Conservation (phyloP, 2,329 filamentous ascomycete genomes). For the Xylariomycetidae sp. region DNA sequence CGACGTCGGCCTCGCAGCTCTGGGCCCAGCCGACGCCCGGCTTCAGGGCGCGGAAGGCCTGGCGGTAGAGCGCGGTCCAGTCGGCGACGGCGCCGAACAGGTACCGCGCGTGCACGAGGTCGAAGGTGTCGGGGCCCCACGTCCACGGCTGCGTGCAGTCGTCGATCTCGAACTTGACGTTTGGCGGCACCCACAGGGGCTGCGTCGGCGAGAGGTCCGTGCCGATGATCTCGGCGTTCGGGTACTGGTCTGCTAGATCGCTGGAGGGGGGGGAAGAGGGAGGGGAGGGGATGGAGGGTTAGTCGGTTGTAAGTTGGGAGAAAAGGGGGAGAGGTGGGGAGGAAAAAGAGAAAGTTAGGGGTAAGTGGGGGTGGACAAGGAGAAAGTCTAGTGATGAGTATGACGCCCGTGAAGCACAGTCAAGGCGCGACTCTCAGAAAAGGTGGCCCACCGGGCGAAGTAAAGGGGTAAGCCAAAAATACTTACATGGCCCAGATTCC, state of each 20-base stretch:
- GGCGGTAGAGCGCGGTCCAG: conserved; percentile 45
- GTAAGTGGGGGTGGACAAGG: too few species aligned
- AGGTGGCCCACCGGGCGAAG: too few species aligned
- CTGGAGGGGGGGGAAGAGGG: conserved; percentile 31
- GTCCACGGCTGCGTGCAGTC: conserved; percentile 50
- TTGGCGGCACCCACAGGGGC: conserved; percentile 51
- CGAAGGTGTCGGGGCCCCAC: conserved; percentile 35
- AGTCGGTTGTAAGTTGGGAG: conserved; percentile 2
- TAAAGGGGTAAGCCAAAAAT: too few species aligned
- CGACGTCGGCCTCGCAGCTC: conserved; percentile 15
- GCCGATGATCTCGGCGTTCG: conserved; percentile 43
- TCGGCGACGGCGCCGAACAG: conserved; percentile 49
- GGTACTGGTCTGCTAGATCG: conserved; percentile 40
- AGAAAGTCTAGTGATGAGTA: too few species aligned
- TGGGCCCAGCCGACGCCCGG: conserved; percentile 39
- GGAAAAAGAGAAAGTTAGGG: background rate
- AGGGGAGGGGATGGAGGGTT: too few species aligned
- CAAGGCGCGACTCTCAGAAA: too few species aligned
- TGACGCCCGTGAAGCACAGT: too few species aligned
- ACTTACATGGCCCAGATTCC: conserved; percentile 32
- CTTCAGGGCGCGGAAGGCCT: conserved; percentile 44
- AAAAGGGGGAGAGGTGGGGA: background rate
- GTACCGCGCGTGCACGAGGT: conserved; percentile 54
- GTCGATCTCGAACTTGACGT: conserved; percentile 60
- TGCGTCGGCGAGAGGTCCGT: conserved; percentile 57